Conservation (phyloP, 2,329 filamentous ascomycete genomes). For the Diaporthe velutina region DNA sequence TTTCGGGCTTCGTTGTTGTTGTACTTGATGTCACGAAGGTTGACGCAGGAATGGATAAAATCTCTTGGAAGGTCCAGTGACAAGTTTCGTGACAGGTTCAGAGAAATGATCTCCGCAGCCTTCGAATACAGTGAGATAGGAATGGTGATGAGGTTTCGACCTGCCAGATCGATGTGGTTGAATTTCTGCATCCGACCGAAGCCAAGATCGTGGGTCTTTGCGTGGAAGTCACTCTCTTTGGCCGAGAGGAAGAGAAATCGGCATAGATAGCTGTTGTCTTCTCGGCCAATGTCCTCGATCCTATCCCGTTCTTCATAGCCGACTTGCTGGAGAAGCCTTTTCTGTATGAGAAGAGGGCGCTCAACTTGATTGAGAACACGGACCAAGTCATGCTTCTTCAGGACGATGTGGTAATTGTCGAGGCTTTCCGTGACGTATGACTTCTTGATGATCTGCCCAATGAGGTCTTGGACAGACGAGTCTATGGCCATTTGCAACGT, state of each 20-base stretch:
- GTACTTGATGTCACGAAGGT: constrained; percentile 94
- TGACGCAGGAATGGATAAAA: constrained; percentile 93
- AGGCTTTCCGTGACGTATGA: constrained; percentile 91
- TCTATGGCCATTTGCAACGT: constrained; percentile 88
- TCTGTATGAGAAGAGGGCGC: constrained; percentile 90
- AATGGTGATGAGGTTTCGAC: constrained; percentile 92
- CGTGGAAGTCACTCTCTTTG: constrained; percentile 84
- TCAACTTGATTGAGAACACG: constrained; percentile 84
- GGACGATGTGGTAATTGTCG: constrained; percentile 94
- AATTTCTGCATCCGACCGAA: constrained; percentile 89
- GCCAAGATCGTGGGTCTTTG: constrained; percentile 82
- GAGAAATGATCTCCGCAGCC: constrained; percentile 90
- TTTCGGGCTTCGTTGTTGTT: constrained; percentile 93
- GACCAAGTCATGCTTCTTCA: constrained; percentile 92
- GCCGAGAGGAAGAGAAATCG: constrained; percentile 95
- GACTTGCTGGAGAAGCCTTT: constrained; percentile 88
- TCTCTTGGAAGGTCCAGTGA: constrained; percentile 94
- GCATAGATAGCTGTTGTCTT: constrained; percentile 97
- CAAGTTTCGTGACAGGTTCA: constrained; percentile 93
- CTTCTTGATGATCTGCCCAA: constrained; percentile 93
- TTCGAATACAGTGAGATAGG: constrained; percentile 95
- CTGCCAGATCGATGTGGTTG: constrained; percentile 92
- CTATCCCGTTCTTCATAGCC: constrained; percentile 90
- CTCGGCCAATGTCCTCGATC: constrained; percentile 92
- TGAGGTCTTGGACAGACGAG: constrained; percentile 87